Evolutionary conservation across 495 filamentous ascomycete species (phyloP).

Genomic region (Daldinia childiae): DNA sequence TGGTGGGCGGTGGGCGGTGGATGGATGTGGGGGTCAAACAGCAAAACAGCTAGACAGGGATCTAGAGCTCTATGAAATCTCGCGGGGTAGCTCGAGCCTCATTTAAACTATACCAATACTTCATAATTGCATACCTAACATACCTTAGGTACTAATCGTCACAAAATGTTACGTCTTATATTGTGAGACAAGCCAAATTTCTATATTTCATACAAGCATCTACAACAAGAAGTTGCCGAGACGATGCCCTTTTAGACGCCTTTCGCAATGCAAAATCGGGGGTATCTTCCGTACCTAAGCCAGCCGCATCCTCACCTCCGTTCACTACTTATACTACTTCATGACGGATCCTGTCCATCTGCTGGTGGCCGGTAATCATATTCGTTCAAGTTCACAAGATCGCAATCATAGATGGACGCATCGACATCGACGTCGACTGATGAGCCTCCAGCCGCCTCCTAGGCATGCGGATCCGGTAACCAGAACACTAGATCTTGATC

Average conservation of each 20-base stretch:
- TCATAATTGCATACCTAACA: neutral
- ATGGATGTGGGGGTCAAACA: slow-evolving; percentile 6
- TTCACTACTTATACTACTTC: neutral
- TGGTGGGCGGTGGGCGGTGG: slow-evolving; percentile 8
- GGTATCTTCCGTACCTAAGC: slow-evolving; percentile 42
- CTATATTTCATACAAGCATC: neutral
- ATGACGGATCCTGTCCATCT: neutral
- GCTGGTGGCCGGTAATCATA: neutral
- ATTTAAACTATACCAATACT: neutral
- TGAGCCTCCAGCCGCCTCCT: slow-evolving; percentile 10
- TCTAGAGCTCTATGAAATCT: slow-evolving; percentile 17
- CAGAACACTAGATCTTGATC: slow-evolving; percentile 91
- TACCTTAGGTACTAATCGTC: too few species aligned
- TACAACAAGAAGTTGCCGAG: neutral
- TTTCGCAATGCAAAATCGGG: slow-evolving; percentile 37
- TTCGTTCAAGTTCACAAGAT: neutral
- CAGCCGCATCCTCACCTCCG: slow-evolving; percentile 14
- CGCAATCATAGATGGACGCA: neutral
- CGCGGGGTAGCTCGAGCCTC: slow-evolving; percentile 35
- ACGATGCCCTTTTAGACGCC: slow-evolving; percentile 39
- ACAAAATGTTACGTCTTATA: neutral
- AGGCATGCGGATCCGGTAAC: slow-evolving; percentile 77
- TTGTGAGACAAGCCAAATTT: neutral
- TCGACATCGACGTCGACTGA: neutral
- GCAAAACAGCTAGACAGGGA: slow-evolving; percentile 1